Evolutionary conservation across 371 early-diverging fungal genomes (phyloP).

Genomic region (Rhizopus stolonifer): DNA sequence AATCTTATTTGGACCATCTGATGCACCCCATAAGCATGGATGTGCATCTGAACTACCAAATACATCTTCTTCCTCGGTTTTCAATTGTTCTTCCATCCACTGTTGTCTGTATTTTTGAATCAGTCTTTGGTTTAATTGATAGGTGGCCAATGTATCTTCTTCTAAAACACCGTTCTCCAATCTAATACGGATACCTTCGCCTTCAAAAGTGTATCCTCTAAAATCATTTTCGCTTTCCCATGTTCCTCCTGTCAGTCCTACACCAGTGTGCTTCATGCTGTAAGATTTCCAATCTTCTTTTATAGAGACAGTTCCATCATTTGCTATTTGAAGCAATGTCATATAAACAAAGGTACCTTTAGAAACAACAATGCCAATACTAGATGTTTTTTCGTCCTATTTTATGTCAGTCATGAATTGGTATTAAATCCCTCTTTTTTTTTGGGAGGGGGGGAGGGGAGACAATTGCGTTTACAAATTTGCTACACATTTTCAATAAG

Average conservation of each 20-base stretch:
- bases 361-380: slow-evolving; percentile 17
- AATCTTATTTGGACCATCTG: slow-evolving; percentile 3
- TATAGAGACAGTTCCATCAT: background rate
- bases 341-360: slow-evolving; percentile 10
- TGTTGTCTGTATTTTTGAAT: slow-evolving; percentile 21
- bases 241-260: slow-evolving; percentile 19
- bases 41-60: slow-evolving; percentile 15
- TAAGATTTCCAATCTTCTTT: slow-evolving; percentile 11
- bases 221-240: slow-evolving; percentile 14
- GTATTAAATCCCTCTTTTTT: no score
- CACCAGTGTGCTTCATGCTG: slow-evolving; percentile 2
- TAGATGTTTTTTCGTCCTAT: background rate
- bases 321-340: background rate
- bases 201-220: slow-evolving; percentile 19
- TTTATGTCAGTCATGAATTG: background rate
- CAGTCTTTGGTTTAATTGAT: slow-evolving; percentile 4
- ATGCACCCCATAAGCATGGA: slow-evolving; percentile 19
- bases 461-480: background rate
- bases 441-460: no score
- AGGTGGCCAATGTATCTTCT: background rate
- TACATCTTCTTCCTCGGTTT: slow-evolving; percentile 21
- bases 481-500: slow-evolving; percentile 11
- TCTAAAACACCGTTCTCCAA: slow-evolving; percentile 4
- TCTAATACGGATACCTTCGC: slow-evolving; percentile 12
- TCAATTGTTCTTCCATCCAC: slow-evolving; percentile 26